Evolutionary conservation across 352 stramenopile species (phyloP).

Genomic region (Blastocystis hominis): DNA sequence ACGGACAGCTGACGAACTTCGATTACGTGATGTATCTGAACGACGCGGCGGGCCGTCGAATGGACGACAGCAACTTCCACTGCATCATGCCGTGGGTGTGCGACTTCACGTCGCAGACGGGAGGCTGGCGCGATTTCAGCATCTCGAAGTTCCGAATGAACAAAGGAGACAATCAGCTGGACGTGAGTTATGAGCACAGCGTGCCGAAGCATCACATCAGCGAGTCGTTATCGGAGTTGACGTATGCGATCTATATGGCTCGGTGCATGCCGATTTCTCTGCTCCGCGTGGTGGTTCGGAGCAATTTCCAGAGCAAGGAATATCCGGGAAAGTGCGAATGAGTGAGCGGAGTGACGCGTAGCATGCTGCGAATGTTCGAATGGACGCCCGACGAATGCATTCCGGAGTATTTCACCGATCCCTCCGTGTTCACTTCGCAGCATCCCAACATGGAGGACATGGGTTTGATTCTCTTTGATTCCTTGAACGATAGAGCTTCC

Average conservation of each 20-base stretch:
- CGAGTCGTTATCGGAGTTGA: conserved; percentile 86
- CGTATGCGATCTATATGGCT: conserved; percentile 86
- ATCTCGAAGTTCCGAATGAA: conserved; percentile 85
- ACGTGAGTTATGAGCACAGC: conserved; percentile 77
- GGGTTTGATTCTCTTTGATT: conserved; percentile 33
- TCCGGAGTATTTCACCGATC: conserved; percentile 82
- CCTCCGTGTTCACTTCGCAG: conserved; percentile 73
- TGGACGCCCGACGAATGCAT: conserved; percentile 91
- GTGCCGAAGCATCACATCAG: conserved; percentile 81
- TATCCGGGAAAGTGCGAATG: conserved; percentile 70
- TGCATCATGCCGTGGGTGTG: conserved; percentile 88
- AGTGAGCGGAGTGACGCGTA: not conserved
- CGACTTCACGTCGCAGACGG: conserved; percentile 69
- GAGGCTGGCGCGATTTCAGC: conserved; percentile 73
- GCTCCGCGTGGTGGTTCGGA: conserved; percentile 74
- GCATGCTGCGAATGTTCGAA: conserved; percentile 77
- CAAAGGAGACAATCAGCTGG: conserved; percentile 79
- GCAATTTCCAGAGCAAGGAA: conserved; percentile 81
- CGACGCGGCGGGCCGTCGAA: conserved; percentile 72
- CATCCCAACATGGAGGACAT: conserved; percentile 69
- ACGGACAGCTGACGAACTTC: conserved; percentile 77
- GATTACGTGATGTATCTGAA: conserved; percentile 85
- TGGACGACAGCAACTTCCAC: conserved; percentile 74
- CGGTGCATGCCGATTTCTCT: conserved; percentile 75
- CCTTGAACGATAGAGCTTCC: conserved; percentile 66